Base-by-base conservation (phyloP, 2,329 filamentous ascomycete species). In the Colletotrichum orbiculare region DNA sequence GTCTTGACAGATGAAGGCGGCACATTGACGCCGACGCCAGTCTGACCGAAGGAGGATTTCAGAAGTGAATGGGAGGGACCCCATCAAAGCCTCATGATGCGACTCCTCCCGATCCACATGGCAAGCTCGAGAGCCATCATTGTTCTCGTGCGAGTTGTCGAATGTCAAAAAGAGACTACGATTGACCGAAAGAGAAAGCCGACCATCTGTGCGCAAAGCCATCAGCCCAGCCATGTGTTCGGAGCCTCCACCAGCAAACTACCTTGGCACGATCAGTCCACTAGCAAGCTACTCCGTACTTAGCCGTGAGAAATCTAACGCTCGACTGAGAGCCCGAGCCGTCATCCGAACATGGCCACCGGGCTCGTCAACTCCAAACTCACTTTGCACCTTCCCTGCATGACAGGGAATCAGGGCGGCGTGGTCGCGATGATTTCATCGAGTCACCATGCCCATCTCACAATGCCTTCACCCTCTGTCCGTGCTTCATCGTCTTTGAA, bases 141-240 rank as follows among this genome's bases (percentile, higher is more conserved):
- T 37, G 17, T 43, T 65, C 57, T 56, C 58, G 37, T 62, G 52
- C 57, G 52, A 61, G 39, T 37, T 55, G 49, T 47, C n/a, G 52
- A 42, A 13, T 34, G 33, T 4, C 46, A 42, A 4, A 25, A 37
- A 61, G 50, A 52, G 45, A 58, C 25, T 41, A 52, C 35, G 46
- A 25, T 25, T 53, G 35, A 12, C 48, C 15, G 13, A 52, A 13
- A 53, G 15, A 33, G 17, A 42, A 66, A 37, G 35, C 56, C 62
- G 15, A 61, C 35, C 52, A 65, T 65, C 58, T 65, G 62, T 62
- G 62, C 58, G 62, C 58, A 35, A 45, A 53, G 48, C 41, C 52
- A 52, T 52, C 52, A 37, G 35, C 46, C 35, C 58, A 52, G 52
- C 58, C 48, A 43, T 52, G 41, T 47, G 46, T 33, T 52, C 42